A percentile compares a stretch with the other conserved stretches of the same genome.
Conservation (phyloP, 2,329 filamentous ascomycete genomes). For the Aureobasidium subglaciale region DNA sequence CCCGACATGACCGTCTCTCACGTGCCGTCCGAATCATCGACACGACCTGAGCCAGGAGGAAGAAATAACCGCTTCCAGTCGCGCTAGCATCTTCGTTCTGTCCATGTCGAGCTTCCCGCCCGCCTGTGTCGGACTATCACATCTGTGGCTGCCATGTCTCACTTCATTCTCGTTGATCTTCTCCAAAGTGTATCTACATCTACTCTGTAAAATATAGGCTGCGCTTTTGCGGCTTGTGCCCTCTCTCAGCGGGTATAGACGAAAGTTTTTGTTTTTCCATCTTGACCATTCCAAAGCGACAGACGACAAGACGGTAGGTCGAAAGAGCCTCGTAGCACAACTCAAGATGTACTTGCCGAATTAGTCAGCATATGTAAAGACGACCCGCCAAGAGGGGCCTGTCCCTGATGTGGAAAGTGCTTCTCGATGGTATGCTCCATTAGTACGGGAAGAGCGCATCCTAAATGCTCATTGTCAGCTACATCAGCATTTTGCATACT, state of each 20-base stretch:
- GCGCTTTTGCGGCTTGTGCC: neutral
- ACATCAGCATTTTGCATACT: neutral
- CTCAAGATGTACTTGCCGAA: neutral
- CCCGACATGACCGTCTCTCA: neutral
- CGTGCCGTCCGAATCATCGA: neutral
- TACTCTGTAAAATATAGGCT: conserved; percentile 15
- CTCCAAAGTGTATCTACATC: conserved; percentile 14
- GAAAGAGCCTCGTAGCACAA: neutral
- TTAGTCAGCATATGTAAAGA: too few species aligned
- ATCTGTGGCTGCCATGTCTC: neutral
- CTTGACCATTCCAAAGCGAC: neutral
- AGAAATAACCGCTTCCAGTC: neutral
- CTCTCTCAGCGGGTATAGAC: conserved; percentile 14
- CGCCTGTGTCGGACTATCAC: neutral
- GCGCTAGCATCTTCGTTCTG: neutral
- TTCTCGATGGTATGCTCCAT: too few species aligned
- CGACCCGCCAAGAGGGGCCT: too few species aligned
- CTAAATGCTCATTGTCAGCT: too few species aligned
- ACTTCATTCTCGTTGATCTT: neutral
- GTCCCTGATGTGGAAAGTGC: too few species aligned
- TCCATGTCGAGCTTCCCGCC: neutral
- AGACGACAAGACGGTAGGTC: neutral
- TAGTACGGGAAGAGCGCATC: neutral
- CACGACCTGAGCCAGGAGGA: neutral
- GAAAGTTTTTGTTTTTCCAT: conserved; percentile 4